Conservation (phyloP, 352 stramenopile species). For the Phytophthora sansomeana region DNA sequence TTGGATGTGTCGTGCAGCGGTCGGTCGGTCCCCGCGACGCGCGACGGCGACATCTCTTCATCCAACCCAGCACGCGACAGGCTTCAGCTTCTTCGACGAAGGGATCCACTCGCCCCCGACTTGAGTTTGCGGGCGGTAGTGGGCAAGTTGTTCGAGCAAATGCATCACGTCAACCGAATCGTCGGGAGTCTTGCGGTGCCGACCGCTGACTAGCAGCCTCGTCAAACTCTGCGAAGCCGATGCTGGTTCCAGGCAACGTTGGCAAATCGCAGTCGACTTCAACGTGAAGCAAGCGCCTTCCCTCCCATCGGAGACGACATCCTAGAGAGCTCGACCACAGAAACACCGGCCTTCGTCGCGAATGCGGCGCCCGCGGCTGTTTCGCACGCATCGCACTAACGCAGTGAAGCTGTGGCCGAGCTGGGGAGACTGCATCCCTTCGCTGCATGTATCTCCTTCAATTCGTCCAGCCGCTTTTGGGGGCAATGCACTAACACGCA, state of each 20-base stretch:
- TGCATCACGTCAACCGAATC: too few relatives aligned
- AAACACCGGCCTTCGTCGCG: conserved; percentile 18
- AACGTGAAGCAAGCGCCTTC: conserved; percentile 10
- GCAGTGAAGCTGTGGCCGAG: background rate
- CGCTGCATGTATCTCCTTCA: too few relatives aligned
- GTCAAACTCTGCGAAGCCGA: background rate
- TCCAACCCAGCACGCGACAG: conserved; percentile 29
- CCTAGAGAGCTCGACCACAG: conserved; percentile 30
- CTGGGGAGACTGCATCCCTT: too few relatives aligned
- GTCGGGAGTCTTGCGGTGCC: too few relatives aligned
- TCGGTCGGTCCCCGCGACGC: conserved; percentile 7
- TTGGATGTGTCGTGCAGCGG: conserved; percentile 31
- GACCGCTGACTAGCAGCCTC: background rate
- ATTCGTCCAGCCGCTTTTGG: background rate
- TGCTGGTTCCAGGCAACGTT: background rate
- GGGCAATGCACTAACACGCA: background rate
- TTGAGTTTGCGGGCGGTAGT: background rate
- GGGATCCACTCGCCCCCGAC: conserved; percentile 11
- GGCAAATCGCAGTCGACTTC: conserved; percentile 23
- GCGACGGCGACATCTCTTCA: conserved; percentile 25
- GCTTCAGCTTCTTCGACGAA: conserved; percentile 33
- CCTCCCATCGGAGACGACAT: conserved; percentile 27
- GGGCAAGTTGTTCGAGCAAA: background rate
- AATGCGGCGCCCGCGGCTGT: conserved; percentile 26
- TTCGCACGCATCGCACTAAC: conserved; percentile 9